These are phyloP conservation scores for Kockiozyma suomiensis DNA, from an alignment of 805 yeast species.

Conservation along the genomic window DNA sequence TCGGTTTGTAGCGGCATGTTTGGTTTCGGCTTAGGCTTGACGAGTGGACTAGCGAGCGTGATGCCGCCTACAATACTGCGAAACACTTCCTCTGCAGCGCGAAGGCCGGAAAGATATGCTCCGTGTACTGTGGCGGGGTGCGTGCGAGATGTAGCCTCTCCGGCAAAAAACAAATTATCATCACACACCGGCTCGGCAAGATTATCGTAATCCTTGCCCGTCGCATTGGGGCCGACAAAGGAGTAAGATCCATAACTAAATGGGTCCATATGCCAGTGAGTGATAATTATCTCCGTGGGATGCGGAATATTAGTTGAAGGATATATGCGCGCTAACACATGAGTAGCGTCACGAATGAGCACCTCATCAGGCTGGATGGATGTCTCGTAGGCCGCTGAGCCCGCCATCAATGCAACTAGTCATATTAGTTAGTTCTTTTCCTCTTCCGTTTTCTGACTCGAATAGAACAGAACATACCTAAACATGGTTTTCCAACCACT, in stretches of 20 bases:
- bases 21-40: conserved; percentile 30
- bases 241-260: conserved; percentile 78
- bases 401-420: conserved; percentile 44
- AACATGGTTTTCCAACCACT: conserved; percentile 44
- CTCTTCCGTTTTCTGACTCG: no score
- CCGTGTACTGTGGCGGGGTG: conserved; percentile 51
- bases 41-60: conserved; percentile 45
- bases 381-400: conserved; percentile 44
- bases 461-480: conserved; percentile 30
- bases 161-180: conserved; percentile 47
- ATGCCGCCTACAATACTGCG: conserved; percentile 47
- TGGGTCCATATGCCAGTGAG: conserved; percentile 81
- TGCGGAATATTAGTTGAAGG: conserved; percentile 32
- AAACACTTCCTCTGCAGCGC: conserved; percentile 48
- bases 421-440: not conserved
- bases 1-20: conserved; percentile 21
- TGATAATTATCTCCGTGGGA: conserved; percentile 49
- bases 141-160: conserved; percentile 49
- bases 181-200: conserved; percentile 45
- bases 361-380: conserved; percentile 41
- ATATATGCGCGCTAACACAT: conserved; percentile 40
- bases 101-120: conserved; percentile 48
- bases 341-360: conserved; percentile 42
- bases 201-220: conserved; percentile 47
- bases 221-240: conserved; percentile 48